Base-by-base conservation (phyloP, 208 protist genomes). In the Naegleria lovaniensis region DNA sequence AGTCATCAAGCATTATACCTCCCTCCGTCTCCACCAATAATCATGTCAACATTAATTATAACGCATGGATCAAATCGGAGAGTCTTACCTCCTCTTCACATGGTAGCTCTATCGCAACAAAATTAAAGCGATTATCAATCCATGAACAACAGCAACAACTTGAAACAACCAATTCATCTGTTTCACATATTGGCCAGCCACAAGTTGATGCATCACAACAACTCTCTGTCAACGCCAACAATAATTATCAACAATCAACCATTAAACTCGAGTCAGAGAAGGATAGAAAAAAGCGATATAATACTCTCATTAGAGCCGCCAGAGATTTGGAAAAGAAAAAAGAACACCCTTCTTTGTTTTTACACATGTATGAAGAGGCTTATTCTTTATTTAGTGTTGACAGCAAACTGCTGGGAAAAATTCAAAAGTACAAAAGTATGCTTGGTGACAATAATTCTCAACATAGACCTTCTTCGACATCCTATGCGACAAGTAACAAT, bases 291-390 rank as follows among this genome's bases (percentile, higher is more conserved):
- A 58, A 22, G 13, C 41, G 36, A 33, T 88, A 88, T 38, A 88
- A 88, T 43, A 16, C 51, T 2, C 55, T 58, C 5, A 38, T 88
- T 15, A 11, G n/a, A 11, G 13, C 19, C 0, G 85, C 85, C 51
- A 88, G 43, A 58, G n/a, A 58, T 38, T 40, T 88, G 13, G 85
- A 88, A 58, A 88, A 88, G n/a, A n/a, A 58, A 38, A n/a, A 13
- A 7, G 25, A 29, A 88, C 41, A 88, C 19, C 19, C 33, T 36
- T 13, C 22, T 29, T 22, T 29, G 33, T 88, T 29, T 43, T 39
- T 58, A 19, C 41, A 58, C 19, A 43, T 88, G n/a, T 88, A 59
- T 29, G 43, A 58, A 38, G 11, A 51, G 19, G 85, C 85, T 22
- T 88, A 58, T 88, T 15, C 85, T 38, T 13, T 88, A 1, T 88